A percentile compares a stretch with the other conserved stretches of the same genome.
phyloP scores from a whole-genome alignment of 139 green algal genomes.

The Coelastrella sp. region DNA sequence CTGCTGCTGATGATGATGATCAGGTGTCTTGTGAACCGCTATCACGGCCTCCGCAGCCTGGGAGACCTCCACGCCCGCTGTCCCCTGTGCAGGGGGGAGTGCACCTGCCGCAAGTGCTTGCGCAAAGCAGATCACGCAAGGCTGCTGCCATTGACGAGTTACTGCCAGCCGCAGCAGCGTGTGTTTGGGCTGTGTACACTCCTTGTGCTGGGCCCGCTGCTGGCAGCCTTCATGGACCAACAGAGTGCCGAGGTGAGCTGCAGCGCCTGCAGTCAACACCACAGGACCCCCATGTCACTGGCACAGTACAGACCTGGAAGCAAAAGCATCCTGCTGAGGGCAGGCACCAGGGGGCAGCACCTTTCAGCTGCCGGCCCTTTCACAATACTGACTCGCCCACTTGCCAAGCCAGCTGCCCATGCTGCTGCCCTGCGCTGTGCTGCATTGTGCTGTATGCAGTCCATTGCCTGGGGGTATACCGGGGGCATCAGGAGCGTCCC shows the following conservation, averaged over 20 bases:
- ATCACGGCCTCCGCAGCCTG: conserved; percentile 2
- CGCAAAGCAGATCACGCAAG: conserved; percentile 8
- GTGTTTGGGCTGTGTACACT: conserved; percentile 10
- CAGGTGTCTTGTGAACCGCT: conserved; percentile 44
- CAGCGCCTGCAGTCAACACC: neutral
- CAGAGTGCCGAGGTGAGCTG: conserved; percentile 23
- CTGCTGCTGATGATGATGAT: conserved; percentile 11
- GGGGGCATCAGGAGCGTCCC: conserved; percentile 8
- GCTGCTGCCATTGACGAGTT: neutral
- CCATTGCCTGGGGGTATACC: neutral
- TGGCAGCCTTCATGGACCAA: neutral
- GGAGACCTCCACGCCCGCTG: neutral
- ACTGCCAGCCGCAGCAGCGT: conserved; percentile 29
- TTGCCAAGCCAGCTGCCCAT: neutral
- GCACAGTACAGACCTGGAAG: too few relatives aligned
- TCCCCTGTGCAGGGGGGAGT: conserved; percentile 36
- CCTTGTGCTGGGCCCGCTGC: neutral
- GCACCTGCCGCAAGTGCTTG: conserved; percentile 49
- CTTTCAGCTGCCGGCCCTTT: too few relatives aligned
- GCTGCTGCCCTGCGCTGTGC: neutral
- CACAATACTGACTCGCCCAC: neutral
- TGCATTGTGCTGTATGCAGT: conserved; percentile 11
- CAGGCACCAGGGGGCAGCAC: neutral
- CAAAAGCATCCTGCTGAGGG: neutral
- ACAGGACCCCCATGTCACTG: too few relatives aligned